Evolutionary conservation across 2,329 filamentous ascomycete genomes (phyloP).

Genomic region (Cladosporium sp.): DNA sequence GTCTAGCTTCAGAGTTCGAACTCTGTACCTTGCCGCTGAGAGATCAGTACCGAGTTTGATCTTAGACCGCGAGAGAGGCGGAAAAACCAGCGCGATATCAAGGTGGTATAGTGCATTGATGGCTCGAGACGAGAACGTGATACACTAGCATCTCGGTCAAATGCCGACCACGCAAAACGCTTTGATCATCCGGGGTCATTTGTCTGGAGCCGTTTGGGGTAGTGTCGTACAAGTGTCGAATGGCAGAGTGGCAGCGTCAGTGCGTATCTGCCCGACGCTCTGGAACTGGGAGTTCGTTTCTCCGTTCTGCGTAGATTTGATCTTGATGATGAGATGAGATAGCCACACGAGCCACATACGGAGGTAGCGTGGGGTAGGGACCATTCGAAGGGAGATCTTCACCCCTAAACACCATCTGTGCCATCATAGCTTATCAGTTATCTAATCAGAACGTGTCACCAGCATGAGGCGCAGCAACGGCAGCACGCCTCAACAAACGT

Average conservation of each 20-base stretch:
- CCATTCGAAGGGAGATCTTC: neutral
- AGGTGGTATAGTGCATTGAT: neutral
- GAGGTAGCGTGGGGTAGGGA: neutral
- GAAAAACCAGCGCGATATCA: neutral
- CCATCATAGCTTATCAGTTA: neutral
- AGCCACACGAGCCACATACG: no score
- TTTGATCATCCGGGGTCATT: neutral
- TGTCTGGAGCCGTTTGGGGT: constrained; percentile 8
- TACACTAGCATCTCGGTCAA: neutral
- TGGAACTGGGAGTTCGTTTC: constrained; percentile 1
- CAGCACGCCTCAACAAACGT: constrained; percentile 12
- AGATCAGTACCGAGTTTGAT: neutral
- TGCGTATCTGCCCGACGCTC: constrained; percentile 11
- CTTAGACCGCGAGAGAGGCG: neutral
- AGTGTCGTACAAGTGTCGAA: neutral
- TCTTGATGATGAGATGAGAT: constrained; percentile 5
- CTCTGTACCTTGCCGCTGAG: no score
- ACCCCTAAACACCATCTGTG: neutral
- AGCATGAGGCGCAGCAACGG: constrained; percentile 13
- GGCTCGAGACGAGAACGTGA: constrained; percentile 8
- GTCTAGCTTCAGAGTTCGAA: no score
- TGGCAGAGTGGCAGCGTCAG: neutral
- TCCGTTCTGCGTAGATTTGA: neutral
- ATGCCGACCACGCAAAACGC: neutral
- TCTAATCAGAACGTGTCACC: constrained; percentile 7